Evolutionary conservation across 2,329 filamentous ascomycete species (phyloP).

Genomic region (Aspergillus quadrilineatus): DNA sequence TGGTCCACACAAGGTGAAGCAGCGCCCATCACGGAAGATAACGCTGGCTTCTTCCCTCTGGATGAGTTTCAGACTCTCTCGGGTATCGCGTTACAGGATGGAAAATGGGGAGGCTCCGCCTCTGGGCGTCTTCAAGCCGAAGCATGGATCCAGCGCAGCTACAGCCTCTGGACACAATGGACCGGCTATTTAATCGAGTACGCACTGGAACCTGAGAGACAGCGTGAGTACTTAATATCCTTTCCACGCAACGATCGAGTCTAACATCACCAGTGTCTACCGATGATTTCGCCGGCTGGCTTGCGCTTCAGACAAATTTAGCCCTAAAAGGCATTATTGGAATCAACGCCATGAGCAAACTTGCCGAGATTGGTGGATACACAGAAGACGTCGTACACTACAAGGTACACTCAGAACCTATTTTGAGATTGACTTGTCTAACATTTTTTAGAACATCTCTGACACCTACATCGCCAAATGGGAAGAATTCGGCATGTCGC

Average conservation of each 20-base stretch:
- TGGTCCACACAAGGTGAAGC: conserved; percentile 51
- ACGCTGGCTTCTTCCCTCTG: conserved; percentile 48
- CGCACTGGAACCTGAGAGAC: conserved; percentile 70
- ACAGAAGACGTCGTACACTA: conserved; percentile 58
- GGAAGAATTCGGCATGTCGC: conserved; percentile 68
- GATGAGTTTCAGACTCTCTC: conserved; percentile 49
- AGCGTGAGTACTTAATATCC: conserved; percentile 48
- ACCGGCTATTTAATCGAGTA: conserved; percentile 75
- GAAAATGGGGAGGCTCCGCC: conserved; percentile 56
- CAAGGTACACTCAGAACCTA: conserved; percentile 35
- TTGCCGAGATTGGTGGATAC: conserved; percentile 63
- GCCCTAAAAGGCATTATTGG: conserved; percentile 82
- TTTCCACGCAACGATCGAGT: neutral
- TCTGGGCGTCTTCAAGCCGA: conserved; percentile 58
- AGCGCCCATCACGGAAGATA: conserved; percentile 22
- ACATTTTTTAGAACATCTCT: conserved; percentile 52
- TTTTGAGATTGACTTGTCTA: neutral
- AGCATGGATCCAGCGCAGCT: conserved; percentile 68
- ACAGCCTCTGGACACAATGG: conserved; percentile 73
- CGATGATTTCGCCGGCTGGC: conserved; percentile 78
- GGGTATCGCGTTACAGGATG: conserved; percentile 60
- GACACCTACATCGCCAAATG: conserved; percentile 70
- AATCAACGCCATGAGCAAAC: conserved; percentile 72
- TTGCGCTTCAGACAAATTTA: conserved; percentile 77
- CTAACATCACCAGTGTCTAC: conserved; percentile 59